Percentiles rank a stretch among this genome's conserved stretches.
Conservation (phyloP, 441 rosid species). For the Croton setiger region DNA sequence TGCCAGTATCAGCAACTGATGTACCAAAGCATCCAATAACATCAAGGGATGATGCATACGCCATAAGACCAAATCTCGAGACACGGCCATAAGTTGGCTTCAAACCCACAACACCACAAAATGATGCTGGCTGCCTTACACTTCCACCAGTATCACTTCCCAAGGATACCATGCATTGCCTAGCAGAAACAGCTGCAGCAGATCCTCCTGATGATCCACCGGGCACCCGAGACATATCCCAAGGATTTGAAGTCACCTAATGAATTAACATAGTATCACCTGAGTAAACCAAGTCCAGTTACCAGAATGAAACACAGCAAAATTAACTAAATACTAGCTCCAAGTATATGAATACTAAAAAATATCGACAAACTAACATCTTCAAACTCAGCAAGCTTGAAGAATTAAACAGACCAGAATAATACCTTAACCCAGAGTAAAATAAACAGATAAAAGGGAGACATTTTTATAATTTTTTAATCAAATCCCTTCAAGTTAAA, state of each 20-base stretch:
- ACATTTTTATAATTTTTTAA: background rate
- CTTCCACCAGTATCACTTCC: constrained; percentile 99
- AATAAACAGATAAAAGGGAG: background rate
- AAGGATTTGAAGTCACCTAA: constrained; percentile 88
- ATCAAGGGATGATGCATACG: constrained; percentile 91
- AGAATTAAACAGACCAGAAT: background rate
- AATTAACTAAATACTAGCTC: constrained; percentile 4
- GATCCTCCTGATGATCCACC: constrained; percentile 98
- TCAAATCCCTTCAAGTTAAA: background rate
- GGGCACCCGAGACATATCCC: constrained; percentile 87
- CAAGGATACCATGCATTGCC: constrained; percentile 83
- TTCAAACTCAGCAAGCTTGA: background rate
- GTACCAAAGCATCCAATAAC: constrained; percentile 90
- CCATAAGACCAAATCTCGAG: constrained; percentile 93
- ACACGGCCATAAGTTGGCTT: constrained; percentile 96
- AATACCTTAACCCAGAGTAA: too few relatives aligned
- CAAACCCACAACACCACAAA: constrained; percentile 92
- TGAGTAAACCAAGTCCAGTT: constrained; percentile 39
- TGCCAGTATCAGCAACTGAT: constrained; percentile 82
- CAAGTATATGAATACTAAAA: background rate
- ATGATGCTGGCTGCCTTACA: constrained; percentile 94
- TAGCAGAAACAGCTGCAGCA: constrained; percentile 89
- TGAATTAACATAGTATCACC: constrained; percentile 39
- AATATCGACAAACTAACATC: background rate
- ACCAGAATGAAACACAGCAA: constrained; percentile 19